Percentiles rank a stretch among this genome's conserved stretches.
phyloP scores from a whole-genome alignment of 768 basidiomycete genomes.

The Vishniacozyma victoriae region DNA sequence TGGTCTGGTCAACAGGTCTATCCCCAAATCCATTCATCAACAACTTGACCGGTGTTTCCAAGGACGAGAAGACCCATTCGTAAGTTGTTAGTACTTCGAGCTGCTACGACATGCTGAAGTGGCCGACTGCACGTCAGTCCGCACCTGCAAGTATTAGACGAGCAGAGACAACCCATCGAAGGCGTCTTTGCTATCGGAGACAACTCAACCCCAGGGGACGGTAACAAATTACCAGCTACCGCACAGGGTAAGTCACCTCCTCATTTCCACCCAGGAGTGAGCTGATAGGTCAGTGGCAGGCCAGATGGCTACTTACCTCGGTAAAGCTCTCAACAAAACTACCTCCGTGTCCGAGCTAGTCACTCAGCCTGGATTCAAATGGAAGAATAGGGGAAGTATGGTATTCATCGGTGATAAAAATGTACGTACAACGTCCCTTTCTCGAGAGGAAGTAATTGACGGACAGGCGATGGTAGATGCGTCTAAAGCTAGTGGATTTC shows the following conservation, averaged over 20 bases:
- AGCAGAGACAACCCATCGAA: conserved; percentile 55
- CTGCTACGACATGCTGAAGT: neutral
- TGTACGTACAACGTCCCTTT: conserved; percentile 27
- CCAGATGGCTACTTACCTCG: conserved; percentile 23
- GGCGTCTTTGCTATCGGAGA: conserved; percentile 82
- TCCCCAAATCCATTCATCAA: conserved; percentile 72
- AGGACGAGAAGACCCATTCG: conserved; percentile 59
- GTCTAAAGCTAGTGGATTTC: conserved; percentile 8
- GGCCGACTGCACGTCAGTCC: conserved; percentile 52
- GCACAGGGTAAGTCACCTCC: conserved; percentile 58
- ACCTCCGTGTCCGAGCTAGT: conserved; percentile 25
- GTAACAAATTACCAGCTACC: conserved; percentile 64
- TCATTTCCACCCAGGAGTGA: neutral
- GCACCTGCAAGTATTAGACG: conserved; percentile 59
- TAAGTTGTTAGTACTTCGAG: no score
- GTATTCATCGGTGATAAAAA: conserved; percentile 75
- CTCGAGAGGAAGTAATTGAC: neutral
- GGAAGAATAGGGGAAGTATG: conserved; percentile 66
- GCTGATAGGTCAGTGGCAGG: conserved; percentile 19
- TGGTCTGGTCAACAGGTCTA: conserved; percentile 84
- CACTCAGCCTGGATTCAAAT: conserved; percentile 60
- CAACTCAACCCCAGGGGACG: conserved; percentile 57
- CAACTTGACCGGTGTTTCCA: conserved; percentile 57
- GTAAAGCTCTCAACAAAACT: conserved; percentile 12
- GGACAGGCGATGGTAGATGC: conserved; percentile 16